phyloP scores from a whole-genome alignment of 140 eudicot species.

The Oenanthe javanica region DNA sequence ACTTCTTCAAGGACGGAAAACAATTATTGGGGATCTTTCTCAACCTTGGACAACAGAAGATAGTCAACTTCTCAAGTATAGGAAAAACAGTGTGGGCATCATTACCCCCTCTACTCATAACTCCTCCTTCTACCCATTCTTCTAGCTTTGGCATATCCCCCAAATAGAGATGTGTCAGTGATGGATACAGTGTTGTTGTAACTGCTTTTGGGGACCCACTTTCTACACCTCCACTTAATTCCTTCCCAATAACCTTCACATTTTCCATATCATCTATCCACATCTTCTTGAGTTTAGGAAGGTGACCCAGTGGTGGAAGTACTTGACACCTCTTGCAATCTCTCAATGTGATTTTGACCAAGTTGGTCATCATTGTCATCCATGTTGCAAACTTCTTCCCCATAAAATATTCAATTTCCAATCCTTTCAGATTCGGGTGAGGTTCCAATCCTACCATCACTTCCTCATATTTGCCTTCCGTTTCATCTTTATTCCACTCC shows the following conservation, averaged over 20 bases:
- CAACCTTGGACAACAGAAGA: background rate
- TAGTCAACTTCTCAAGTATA: background rate
- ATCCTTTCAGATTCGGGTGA: slow-evolving; percentile 10
- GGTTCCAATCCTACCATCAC: slow-evolving; percentile 1
- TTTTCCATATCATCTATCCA: background rate
- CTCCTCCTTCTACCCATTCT: no score
- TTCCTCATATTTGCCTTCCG: background rate
- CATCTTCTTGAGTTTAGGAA: background rate
- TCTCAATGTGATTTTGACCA: slow-evolving; percentile 7
- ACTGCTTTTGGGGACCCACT: no score
- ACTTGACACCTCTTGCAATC: background rate
- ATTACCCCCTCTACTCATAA: no score
- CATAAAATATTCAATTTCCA: background rate
- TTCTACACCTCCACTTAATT: background rate
- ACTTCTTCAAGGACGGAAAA: background rate
- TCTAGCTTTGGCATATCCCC: no score
- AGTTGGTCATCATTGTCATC: slow-evolving; percentile 2
- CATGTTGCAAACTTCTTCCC: slow-evolving; percentile 20
- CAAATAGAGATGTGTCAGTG: no score
- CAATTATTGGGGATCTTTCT: background rate
- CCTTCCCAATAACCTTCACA: background rate
- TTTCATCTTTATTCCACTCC: slow-evolving; percentile 8
- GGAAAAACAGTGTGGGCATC: no score
- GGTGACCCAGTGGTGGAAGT: background rate
- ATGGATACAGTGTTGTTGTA: background rate